Percentiles rank a stretch among this genome's conserved stretches.
Evolutionary conservation across 2,329 filamentous ascomycete genomes (phyloP).

Genomic region (Fusarium citri): DNA sequence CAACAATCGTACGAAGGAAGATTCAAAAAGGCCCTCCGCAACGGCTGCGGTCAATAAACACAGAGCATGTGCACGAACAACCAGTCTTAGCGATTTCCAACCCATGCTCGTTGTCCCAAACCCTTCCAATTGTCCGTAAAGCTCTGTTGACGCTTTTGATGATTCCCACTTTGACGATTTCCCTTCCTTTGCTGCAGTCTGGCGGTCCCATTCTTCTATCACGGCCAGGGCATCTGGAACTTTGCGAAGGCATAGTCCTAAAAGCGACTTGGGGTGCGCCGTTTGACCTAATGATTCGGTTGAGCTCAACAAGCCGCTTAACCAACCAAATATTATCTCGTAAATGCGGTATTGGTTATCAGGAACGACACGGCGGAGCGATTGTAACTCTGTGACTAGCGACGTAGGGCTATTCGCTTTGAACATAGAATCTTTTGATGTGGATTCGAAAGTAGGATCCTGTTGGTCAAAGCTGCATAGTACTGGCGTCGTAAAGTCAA

Average conservation of each 20-base stretch:
- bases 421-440: neutral
- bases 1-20: slow-evolving; percentile 45
- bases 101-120: slow-evolving; percentile 46
- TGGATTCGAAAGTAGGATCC: slow-evolving; percentile 16
- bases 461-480: slow-evolving; percentile 45
- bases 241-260: slow-evolving; percentile 53
- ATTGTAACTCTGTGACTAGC: slow-evolving; percentile 40
- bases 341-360: slow-evolving; percentile 48
- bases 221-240: slow-evolving; percentile 47
- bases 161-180: slow-evolving; percentile 44
- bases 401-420: slow-evolving; percentile 8
- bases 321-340: slow-evolving; percentile 50
- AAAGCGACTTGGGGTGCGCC: slow-evolving; percentile 48
- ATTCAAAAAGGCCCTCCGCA: slow-evolving; percentile 48
- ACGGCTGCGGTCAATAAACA: slow-evolving; percentile 47
- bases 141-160: slow-evolving; percentile 45
- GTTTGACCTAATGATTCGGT: slow-evolving; percentile 41
- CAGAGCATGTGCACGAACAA: slow-evolving; percentile 50
- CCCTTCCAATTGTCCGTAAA: slow-evolving; percentile 52
- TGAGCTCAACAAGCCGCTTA: slow-evolving; percentile 47
- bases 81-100: slow-evolving; percentile 51
- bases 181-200: slow-evolving; percentile 39
- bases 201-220: slow-evolving; percentile 51
- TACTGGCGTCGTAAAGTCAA: slow-evolving; percentile 48
- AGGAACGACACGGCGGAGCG: slow-evolving; percentile 39